These are phyloP conservation scores for Aspergillus sclerotiicarbonarius DNA, from an alignment of 495 filamentous ascomycete species.

Conservation along the genomic window DNA sequence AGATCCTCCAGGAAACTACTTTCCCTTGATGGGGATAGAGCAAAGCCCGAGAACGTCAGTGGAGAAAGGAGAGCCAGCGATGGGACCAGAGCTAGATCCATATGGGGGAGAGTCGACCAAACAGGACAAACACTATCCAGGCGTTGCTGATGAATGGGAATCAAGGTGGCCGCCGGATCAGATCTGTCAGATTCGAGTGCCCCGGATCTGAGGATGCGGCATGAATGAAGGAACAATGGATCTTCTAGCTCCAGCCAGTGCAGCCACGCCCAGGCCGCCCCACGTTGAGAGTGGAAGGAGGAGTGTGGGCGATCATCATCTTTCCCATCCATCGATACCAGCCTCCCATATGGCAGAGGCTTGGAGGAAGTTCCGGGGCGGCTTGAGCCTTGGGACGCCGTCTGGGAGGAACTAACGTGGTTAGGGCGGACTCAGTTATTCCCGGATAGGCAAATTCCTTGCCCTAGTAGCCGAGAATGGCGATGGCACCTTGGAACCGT, in stretches of 20 bases:
- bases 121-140: background rate
- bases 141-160: background rate
- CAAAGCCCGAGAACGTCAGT: constrained; percentile 2
- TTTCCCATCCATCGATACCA: background rate
- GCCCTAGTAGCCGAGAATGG: background rate
- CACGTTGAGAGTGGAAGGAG: constrained; percentile 18
- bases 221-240: constrained; percentile 21
- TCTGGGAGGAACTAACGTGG: background rate
- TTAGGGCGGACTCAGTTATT: constrained; percentile 1
- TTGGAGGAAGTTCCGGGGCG: background rate
- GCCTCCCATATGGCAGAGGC: background rate
- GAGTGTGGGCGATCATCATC: background rate
- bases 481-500: background rate
- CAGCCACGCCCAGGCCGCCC: constrained; percentile 17
- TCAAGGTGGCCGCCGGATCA: constrained; percentile 13
- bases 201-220: constrained; percentile 18
- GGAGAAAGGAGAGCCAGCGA: background rate
- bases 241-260: constrained; percentile 17
- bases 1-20: background rate
- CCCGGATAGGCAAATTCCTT: background rate
- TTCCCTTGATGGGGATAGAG: background rate
- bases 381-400: background rate
- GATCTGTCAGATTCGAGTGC: constrained; percentile 44
- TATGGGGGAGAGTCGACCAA: background rate
- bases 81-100: background rate